These are phyloP conservation scores for Cyamopsis tetragonoloba DNA, from an alignment of 306 rosid genomes.

Conservation along the genomic window DNA sequence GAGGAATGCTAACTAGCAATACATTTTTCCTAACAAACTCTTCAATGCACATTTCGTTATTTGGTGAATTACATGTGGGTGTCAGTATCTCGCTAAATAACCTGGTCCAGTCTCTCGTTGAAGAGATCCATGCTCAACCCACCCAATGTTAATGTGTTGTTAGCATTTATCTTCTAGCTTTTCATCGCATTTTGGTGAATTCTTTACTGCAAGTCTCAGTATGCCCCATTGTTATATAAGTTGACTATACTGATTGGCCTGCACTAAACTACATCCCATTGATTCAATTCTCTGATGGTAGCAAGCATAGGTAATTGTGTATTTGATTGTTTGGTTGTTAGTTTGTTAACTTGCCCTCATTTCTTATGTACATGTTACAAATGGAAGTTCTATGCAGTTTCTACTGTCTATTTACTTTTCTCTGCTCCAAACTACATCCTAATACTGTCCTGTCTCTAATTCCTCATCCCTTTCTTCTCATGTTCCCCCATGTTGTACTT, in stretches of 20 bases:
- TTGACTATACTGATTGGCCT: not conserved
- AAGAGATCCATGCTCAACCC: no score
- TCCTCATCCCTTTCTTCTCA: not conserved
- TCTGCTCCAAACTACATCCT: no score
- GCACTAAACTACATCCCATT: not conserved
- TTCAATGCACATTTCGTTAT: no score
- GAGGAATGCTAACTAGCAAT: no score
- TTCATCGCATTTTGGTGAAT: not conserved
- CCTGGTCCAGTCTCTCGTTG: no score
- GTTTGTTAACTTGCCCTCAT: not conserved
- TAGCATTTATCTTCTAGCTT: no score
- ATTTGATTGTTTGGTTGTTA: not conserved
- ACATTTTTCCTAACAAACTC: no score
- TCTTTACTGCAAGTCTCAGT: not conserved
- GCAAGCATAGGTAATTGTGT: not conserved
- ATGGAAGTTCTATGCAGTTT: not conserved
- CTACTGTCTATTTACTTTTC: not conserved
- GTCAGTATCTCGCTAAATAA: no score
- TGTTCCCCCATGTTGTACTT: not conserved
- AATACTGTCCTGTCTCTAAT: not conserved
- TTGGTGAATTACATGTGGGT: no score
- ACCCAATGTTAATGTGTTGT: no score
- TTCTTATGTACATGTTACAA: not conserved
- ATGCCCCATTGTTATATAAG: not conserved
- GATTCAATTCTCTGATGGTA: not conserved